Evolutionary conservation across 2,329 filamentous ascomycete species (phyloP), one percentile per base, ranked within the genome.

Genomic region (Venturia carpophila): DNA sequence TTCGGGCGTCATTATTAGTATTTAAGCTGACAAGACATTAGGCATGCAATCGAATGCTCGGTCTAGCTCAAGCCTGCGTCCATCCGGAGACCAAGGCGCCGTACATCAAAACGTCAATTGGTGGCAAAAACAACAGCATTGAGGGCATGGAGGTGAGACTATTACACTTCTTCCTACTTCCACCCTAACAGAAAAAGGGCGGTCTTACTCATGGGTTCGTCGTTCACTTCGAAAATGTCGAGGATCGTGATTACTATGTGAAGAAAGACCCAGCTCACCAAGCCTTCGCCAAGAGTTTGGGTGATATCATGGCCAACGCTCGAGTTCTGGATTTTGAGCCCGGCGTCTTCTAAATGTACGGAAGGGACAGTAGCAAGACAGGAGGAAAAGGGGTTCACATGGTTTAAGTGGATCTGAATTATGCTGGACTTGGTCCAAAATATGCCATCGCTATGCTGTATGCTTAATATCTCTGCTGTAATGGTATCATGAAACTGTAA

Each of bases 141-240:
- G 86, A 89, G 72, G 83, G 82, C 9, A 74, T 80, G 47, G 82
- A 87, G 76, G 86, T 88, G 77, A 66, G 75, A 69, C 9, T 17
- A n/a, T 62, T 21, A 24, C 43, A 11, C 56, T 52, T 45, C 49
- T 15, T 34, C 21, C 6, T n/a, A 21, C 17, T 15, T 39, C 24
- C 13, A 21, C 24, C 2, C 30, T 45, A 30, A 55, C 65, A 30
- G 15, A 30, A 1, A 15, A n/a, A 76, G 87, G 79, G 81, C 61
- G 87, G 83, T 0, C 83, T 87, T 62, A 86, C 86, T 0, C 88
- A 92, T 71, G 86, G 80, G 0, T 91, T 91, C 68, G 81, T 92
- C 1, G 80, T 82, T 27, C 83, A 89, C 69, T 91, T 92, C 66
- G 80, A 82, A 11, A 86, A 73, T 27, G 77, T 78, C 21, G 81